phyloP scores from a whole-genome alignment of 2,329 filamentous ascomycete species.

The Ampelomyces quisqualis region DNA sequence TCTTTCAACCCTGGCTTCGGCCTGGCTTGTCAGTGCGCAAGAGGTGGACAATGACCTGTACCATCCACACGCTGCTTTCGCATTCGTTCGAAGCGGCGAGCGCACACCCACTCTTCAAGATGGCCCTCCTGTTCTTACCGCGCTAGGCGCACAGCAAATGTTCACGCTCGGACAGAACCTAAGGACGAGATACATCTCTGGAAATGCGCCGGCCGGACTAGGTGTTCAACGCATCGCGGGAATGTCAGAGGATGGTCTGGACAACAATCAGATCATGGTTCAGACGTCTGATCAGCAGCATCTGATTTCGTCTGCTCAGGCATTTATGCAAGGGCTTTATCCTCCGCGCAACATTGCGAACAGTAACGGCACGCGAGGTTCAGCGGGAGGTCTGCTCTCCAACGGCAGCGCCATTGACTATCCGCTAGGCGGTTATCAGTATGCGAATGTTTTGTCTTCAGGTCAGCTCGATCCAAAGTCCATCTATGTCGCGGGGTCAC shows the following conservation, averaged over 20 bases:
- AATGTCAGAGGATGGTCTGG: constrained; percentile 49
- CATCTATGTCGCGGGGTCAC: constrained; percentile 53
- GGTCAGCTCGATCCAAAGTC: constrained; percentile 52
- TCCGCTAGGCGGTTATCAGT: constrained; percentile 60
- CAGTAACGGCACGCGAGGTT: constrained; percentile 27
- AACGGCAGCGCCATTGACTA: constrained; percentile 51
- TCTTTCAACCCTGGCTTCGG: constrained; percentile 26
- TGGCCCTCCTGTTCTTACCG: constrained; percentile 48
- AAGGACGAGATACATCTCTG: constrained; percentile 54
- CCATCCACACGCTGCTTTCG: constrained; percentile 52
- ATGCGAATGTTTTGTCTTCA: constrained; percentile 52
- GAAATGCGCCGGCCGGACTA: constrained; percentile 18
- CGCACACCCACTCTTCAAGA: constrained; percentile 48
- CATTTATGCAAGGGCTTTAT: constrained; percentile 64
- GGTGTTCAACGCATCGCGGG: constrained; percentile 36
- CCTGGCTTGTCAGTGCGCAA: constrained; percentile 25
- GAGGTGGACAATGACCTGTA: constrained; percentile 21
- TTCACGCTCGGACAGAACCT: constrained; percentile 53
- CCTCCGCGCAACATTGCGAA: constrained; percentile 49
- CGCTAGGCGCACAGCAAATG: constrained; percentile 58
- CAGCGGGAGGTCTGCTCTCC: constrained; percentile 46
- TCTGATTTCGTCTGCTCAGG: constrained; percentile 56
- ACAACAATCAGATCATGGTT: constrained; percentile 51
- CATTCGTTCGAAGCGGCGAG: constrained; percentile 58
- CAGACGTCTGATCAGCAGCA: constrained; percentile 52